Evolutionary conservation across 225 moss, liverwort and hornwort genomes (phyloP), one percentile per base, ranked within the genome.

Genomic region (Thuidium tamariscinum): DNA sequence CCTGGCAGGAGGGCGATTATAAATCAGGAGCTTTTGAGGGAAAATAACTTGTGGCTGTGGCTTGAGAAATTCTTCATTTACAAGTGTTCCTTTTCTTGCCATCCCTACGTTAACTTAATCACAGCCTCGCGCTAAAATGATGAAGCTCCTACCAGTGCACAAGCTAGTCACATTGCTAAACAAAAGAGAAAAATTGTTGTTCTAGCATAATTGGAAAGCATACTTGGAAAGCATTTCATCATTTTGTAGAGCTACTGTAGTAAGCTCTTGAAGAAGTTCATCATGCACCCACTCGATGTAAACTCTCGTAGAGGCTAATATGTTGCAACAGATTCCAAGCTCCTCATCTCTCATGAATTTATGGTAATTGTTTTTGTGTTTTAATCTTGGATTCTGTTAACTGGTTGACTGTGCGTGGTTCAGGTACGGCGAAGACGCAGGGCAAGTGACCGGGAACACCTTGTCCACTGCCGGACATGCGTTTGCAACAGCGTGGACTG

Each of bases 401-500:
- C 14, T 75, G 29, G 8, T 69, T 82, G 57, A 4, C 17, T 72
- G 76, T 39, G 49, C n/a, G 46, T 85, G 85, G 85, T 77, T 59
- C 77, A 94, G 92, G 60, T 92, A 89, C 34, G 94, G 92, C 27
- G 85, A 88, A 72, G 86, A 87, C 23, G 92, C 94, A 64, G 94
- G 91, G 26, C 11, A 90, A 85, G 88, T 91, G 74, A 72, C 91
- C 2, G 83, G 84, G 39, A 85, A 41, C 57, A 86, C 91, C 5
- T 69, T 94, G 89, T 88, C 89, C 23, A 89, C 94, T 27, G 92
- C 90, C 8, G 92, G 92, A 11, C 92, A 94, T 84, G 76, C 91
- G 2, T 86, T 92, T 59, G 92, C 85, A 30, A 94, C 94, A 2
- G 94, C 94, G 48, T 94, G 94, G 94, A 92, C 94, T 9, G 91